phyloP scores from a whole-genome alignment of 2,329 filamentous ascomycete genomes.

The Neophaeococcomyces mojaviensis region DNA sequence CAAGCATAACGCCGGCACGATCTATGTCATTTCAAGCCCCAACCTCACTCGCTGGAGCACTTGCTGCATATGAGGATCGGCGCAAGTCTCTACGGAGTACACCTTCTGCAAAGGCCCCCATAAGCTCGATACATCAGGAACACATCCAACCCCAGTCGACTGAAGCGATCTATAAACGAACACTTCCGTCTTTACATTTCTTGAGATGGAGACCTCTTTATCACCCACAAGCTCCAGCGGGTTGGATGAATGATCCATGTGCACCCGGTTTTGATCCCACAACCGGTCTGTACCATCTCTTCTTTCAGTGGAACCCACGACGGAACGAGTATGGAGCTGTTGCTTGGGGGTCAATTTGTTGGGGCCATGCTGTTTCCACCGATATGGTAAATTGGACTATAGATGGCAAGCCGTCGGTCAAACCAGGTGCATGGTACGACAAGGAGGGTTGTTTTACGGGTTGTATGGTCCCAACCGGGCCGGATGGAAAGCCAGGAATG shows the following conservation, averaged over 20 bases:
- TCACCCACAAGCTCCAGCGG: slow-evolving; percentile 31
- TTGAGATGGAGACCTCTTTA: slow-evolving; percentile 27
- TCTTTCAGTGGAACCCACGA: slow-evolving; percentile 38
- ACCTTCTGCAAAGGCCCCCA: not conserved
- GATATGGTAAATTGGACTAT: slow-evolving; percentile 35
- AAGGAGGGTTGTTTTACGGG: slow-evolving; percentile 37
- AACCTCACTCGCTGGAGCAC: slow-evolving; percentile 5
- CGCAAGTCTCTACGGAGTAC: not conserved
- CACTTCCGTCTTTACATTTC: slow-evolving; percentile 15
- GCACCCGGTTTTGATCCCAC: slow-evolving; percentile 33
- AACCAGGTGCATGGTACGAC: slow-evolving; percentile 32
- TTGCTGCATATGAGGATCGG: slow-evolving; percentile 6
- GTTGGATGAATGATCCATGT: slow-evolving; percentile 41
- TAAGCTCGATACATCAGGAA: not conserved
- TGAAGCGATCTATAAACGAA: slow-evolving; percentile 9
- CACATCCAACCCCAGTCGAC: not conserved
- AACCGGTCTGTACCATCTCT: slow-evolving; percentile 35
- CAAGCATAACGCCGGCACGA: not conserved
- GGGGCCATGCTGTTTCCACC: slow-evolving; percentile 33
- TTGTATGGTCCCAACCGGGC: slow-evolving; percentile 28
- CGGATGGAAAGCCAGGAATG: slow-evolving; percentile 24
- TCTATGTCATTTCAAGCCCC: slow-evolving; percentile 7
- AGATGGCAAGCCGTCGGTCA: slow-evolving; percentile 25
- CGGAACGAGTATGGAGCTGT: slow-evolving; percentile 37
- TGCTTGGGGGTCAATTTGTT: slow-evolving; percentile 38